These are phyloP conservation scores for Penicillium arizonense DNA, from an alignment of 495 filamentous ascomycete genomes.

Conservation along the genomic window DNA sequence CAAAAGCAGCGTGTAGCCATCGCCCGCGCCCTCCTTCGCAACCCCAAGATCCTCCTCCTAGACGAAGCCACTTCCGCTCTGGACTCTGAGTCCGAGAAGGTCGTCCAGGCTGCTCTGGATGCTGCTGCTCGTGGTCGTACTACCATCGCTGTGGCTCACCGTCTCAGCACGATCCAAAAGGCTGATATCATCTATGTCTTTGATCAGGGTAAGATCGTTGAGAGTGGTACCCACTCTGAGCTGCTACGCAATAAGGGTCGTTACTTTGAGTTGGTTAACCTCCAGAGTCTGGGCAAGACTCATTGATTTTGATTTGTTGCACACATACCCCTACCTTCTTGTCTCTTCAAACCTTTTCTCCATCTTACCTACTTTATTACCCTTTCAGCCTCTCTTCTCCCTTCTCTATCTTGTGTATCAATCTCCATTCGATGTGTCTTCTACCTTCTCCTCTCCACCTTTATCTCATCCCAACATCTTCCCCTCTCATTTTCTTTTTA, in stretches of 20 bases:
- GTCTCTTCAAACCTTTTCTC: background rate
- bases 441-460: background rate
- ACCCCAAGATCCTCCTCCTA: slow-evolving; percentile 69
- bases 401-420: background rate
- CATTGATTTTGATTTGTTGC: slow-evolving; percentile 17
- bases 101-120: slow-evolving; percentile 79
- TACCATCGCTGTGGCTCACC: slow-evolving; percentile 77
- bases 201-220: slow-evolving; percentile 70
- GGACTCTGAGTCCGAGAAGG: slow-evolving; percentile 78
- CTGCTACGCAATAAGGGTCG: slow-evolving; percentile 64
- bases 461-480: slow-evolving; percentile 2
- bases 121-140: slow-evolving; percentile 71
- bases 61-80: slow-evolving; percentile 83
- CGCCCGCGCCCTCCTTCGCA: slow-evolving; percentile 68
- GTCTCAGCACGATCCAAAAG: slow-evolving; percentile 76
- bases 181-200: slow-evolving; percentile 85
- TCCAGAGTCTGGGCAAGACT: slow-evolving; percentile 74
- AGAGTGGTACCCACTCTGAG: slow-evolving; percentile 69
- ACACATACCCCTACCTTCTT: slow-evolving; percentile 1
- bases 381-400: background rate
- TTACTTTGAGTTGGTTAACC: slow-evolving; percentile 73
- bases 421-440: background rate
- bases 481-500: background rate
- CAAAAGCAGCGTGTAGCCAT: slow-evolving; percentile 84
- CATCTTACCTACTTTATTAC: background rate